Evolutionary conservation across 768 basidiomycete genomes (phyloP), one percentile per base, ranked within the genome.

Genomic region (Obba rivulosa): DNA sequence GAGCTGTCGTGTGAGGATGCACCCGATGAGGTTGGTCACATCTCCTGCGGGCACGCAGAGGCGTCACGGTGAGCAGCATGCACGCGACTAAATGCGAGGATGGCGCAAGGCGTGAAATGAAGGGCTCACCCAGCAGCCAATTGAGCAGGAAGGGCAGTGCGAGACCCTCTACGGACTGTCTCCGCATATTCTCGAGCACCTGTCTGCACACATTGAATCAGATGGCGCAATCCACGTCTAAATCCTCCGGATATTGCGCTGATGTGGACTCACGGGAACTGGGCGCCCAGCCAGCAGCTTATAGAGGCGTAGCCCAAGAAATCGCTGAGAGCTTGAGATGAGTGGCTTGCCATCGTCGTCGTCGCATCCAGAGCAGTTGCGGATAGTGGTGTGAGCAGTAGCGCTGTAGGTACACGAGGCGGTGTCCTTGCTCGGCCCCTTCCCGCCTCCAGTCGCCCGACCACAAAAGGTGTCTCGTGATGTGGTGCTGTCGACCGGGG

Each of bases 141-240:
- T 90, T 96, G 53, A 83, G 75, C 46, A 99, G 76, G 66, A 99
- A 99, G 0, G 94, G 92, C 16, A 97, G 72, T 1, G 96, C 87
- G 43, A 99, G 81, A 24, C 94, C 87, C 58, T 92, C 92, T 62
- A 87, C 91, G 38, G 88, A 92, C 62, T 85, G 80, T 16, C 76
- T 70, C 48, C 72, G 73, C 48, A 77, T 70, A 65, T 94, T 96
- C 69, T 90, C 84, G 25, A 93, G 41, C 8, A 95, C 76, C 72
- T 96, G 93, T 41, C 92, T 94, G 60, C 34, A 46, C n/a, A 46
- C 21, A 40, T 39, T 40, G 18, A 35, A 45, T 39, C 17, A 28
- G 21, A 50, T 35, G 31, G 37, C 42, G 43, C 28, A 28, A 46
- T 23, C 38, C 31, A 35, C 28, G 43, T 24, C 25, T 23, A 39